Conservation (phyloP, 2,329 filamentous ascomycete genomes). For the Aspergillus hiratsukae region DNA sequence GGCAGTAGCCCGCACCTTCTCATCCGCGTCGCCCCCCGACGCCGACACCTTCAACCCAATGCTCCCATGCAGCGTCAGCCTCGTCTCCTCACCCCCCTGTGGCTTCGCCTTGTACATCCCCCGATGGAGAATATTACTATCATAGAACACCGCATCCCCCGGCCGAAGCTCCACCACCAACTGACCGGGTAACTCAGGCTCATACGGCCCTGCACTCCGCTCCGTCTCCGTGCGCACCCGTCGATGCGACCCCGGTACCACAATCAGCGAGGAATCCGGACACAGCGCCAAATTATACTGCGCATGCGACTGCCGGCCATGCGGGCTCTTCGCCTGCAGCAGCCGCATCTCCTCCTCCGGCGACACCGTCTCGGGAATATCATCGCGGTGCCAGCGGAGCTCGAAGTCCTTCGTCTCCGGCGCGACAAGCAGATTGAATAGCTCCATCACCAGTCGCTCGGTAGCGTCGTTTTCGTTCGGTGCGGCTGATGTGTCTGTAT, state of each 20-base stretch:
- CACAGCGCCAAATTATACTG: conserved; percentile 86
- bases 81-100: conserved; percentile 32
- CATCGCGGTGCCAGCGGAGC: conserved; percentile 81
- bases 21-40: conserved; percentile 20
- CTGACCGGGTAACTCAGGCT: conserved; percentile 58
- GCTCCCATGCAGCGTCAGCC: conserved; percentile 43
- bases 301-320: conserved; percentile 59
- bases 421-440: conserved; percentile 79
- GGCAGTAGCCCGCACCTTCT: conserved; percentile 39
- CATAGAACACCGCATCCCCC: conserved; percentile 81
- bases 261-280: conserved; percentile 67
- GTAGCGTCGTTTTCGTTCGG: conserved; percentile 30
- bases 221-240: conserved; percentile 67
- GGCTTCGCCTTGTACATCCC: conserved; percentile 40
- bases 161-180: conserved; percentile 61
- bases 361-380: conserved; percentile 64
- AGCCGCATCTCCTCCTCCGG: conserved; percentile 63
- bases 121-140: conserved; percentile 73
- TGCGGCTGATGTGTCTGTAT: conserved; percentile 12
- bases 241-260: conserved; percentile 71
- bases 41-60: conserved; percentile 33
- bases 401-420: conserved; percentile 64
- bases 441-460: conserved; percentile 73
- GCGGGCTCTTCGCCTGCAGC: conserved; percentile 48
- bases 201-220: conserved; percentile 63